Conservation (phyloP, 768 basidiomycete genomes). For the Lepiota brunneoincarnata region DNA sequence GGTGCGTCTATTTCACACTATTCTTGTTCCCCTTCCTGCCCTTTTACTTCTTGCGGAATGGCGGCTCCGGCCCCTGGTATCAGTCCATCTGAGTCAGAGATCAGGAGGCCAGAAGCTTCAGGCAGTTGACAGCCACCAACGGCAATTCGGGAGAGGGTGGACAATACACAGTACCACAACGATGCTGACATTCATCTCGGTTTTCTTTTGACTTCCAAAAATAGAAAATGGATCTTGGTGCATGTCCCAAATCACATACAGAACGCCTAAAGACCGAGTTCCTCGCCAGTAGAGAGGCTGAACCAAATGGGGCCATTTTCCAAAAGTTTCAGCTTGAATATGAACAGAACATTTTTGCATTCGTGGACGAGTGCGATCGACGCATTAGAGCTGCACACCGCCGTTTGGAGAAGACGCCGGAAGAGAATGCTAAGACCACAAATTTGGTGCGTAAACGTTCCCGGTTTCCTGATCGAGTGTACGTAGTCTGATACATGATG, state of each 20-base stretch:
- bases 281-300: slow-evolving; percentile 71
- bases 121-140: background rate
- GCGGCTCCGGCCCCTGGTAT: background rate
- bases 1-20: slow-evolving; percentile 44
- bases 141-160: slow-evolving; percentile 8
- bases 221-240: slow-evolving; percentile 99
- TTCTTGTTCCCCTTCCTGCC: slow-evolving; percentile 5
- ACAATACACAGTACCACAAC: background rate
- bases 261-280: slow-evolving; percentile 93
- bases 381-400: slow-evolving; percentile 92
- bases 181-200: slow-evolving; percentile 5
- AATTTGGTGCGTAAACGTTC: slow-evolving; percentile 62
- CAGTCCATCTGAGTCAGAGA: background rate
- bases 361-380: slow-evolving; percentile 98
- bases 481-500: slow-evolving; percentile 1
- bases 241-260: slow-evolving; percentile 95
- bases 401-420: slow-evolving; percentile 97
- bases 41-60: background rate
- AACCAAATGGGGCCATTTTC: slow-evolving; percentile 79
- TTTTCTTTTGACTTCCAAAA: slow-evolving; percentile 11
- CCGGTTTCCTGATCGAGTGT: background rate
- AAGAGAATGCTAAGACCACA: slow-evolving; percentile 99
- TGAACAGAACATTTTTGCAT: slow-evolving; percentile 90
- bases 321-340: slow-evolving; percentile 92
- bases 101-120: slow-evolving; percentile 9